Evolutionary conservation across 208 protist species (phyloP).

Genomic region (Wallacemonas sp.): DNA sequence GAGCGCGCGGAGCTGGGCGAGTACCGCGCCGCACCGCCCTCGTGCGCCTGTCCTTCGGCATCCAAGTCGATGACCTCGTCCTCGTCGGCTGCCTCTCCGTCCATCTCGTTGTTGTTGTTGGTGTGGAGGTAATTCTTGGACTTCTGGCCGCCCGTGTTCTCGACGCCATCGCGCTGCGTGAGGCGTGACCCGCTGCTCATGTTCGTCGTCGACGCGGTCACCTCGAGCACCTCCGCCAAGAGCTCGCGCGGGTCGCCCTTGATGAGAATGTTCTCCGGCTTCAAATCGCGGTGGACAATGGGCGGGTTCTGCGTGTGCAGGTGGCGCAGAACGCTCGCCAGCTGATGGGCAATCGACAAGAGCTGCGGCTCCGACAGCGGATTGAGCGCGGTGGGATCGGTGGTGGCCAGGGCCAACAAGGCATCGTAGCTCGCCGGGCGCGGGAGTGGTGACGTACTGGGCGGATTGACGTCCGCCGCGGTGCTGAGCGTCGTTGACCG

Average conservation of each 20-base stretch:
- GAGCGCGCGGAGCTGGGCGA: slow-evolving; percentile 1
- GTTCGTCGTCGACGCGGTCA: neutral
- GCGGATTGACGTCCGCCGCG: neutral
- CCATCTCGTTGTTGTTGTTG: neutral
- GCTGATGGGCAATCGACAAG: slow-evolving; percentile 80
- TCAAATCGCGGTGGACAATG: slow-evolving; percentile 72
- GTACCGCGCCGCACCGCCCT: neutral
- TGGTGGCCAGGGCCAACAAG: neutral
- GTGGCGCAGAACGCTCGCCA: slow-evolving; percentile 65
- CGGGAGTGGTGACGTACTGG: neutral
- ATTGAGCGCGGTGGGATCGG: slow-evolving; percentile 32
- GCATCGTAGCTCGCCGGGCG: neutral
- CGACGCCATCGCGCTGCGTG: neutral
- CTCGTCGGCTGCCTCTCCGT: neutral
- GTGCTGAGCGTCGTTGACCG: slow-evolving; percentile 14
- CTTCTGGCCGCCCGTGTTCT: neutral
- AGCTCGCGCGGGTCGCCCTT: slow-evolving; percentile 36
- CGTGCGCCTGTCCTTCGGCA: neutral
- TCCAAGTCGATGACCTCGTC: slow-evolving; percentile 11
- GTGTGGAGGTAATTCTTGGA: neutral
- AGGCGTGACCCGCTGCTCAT: neutral
- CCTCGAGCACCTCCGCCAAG: slow-evolving; percentile 1
- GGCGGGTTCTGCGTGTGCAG: slow-evolving; percentile 66
- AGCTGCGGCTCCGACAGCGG: slow-evolving; percentile 73
- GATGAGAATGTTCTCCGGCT: slow-evolving; percentile 83